A percentile compares a stretch with the other conserved stretches of the same genome.
These are phyloP conservation scores for Cystobasidium tubakii DNA, from an alignment of 768 basidiomycete species.

Conservation along the genomic window DNA sequence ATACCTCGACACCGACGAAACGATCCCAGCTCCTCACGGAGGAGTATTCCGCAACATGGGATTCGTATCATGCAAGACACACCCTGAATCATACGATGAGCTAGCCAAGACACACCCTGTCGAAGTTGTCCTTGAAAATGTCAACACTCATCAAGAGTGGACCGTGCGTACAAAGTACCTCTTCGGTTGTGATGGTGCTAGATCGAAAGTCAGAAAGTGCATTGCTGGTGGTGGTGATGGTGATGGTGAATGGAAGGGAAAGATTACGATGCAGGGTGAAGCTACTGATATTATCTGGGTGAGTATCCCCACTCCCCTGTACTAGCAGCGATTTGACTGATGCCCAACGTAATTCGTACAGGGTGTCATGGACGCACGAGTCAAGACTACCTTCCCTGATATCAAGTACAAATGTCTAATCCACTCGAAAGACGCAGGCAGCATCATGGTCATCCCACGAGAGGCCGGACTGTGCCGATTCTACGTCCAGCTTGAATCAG, in stretches of 20 bases:
- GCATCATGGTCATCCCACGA: constrained; percentile 67
- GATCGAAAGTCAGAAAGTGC: constrained; percentile 57
- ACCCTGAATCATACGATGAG: constrained; percentile 21
- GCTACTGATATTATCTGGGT: constrained; percentile 69
- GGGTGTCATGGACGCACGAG: constrained; percentile 19
- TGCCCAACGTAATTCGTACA: too few species aligned
- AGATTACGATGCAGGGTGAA: constrained; percentile 73
- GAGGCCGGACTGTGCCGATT: constrained; percentile 43
- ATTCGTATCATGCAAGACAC: constrained; percentile 44
- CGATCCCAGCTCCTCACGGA: constrained; percentile 41
- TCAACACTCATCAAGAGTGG: constrained; percentile 38
- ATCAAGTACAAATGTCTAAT: constrained; percentile 55
- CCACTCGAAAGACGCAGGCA: constrained; percentile 58
- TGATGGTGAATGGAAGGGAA: constrained; percentile 46
- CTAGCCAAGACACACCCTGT: constrained; percentile 41
- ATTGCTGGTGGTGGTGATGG: constrained; percentile 48
- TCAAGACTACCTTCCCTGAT: constrained; percentile 67
- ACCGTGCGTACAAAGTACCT: constrained; percentile 45
- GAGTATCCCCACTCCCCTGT: constrained; percentile 44
- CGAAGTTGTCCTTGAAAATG: constrained; percentile 38
- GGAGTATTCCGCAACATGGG: constrained; percentile 43
- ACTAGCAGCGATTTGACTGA: not conserved
- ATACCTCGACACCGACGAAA: constrained; percentile 41
- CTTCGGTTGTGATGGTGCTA: constrained; percentile 63
- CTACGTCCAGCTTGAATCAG: constrained; percentile 44